Percentiles rank a stretch among this genome's conserved stretches.
phyloP scores from a whole-genome alignment of 768 basidiomycete genomes.

The Pleurotus platypus region DNA sequence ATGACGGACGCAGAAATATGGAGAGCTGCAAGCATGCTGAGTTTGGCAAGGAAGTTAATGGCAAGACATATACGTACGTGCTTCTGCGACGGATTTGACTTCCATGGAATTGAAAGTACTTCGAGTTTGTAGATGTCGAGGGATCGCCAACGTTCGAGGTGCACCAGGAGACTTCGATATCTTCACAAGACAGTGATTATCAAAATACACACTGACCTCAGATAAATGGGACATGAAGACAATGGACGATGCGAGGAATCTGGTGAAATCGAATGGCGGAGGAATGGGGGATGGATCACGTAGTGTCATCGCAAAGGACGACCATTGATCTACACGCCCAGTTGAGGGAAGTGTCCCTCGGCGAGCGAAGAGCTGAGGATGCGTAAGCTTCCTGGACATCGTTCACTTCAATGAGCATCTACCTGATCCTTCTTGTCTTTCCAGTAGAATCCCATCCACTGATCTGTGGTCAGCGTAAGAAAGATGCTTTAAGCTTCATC shows the following conservation, averaged over 20 bases:
- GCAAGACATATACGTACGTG: slow-evolving; percentile 39
- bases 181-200: slow-evolving; percentile 67
- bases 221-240: slow-evolving; percentile 86
- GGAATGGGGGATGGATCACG: slow-evolving; percentile 81
- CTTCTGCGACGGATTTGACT: slow-evolving; percentile 58
- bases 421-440: slow-evolving; percentile 90
- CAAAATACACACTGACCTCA: slow-evolving; percentile 78
- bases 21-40: slow-evolving; percentile 42
- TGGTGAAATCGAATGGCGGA: slow-evolving; percentile 78
- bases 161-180: slow-evolving; percentile 60
- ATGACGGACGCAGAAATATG: slow-evolving; percentile 82
- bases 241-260: slow-evolving; percentile 87
- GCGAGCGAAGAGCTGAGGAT: slow-evolving; percentile 70
- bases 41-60: slow-evolving; percentile 1
- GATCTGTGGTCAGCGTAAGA: slow-evolving; percentile 38
- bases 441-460: slow-evolving; percentile 98
- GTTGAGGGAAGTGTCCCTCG: slow-evolving; percentile 60
- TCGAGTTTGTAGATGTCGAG: slow-evolving; percentile 49
- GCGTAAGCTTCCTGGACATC: slow-evolving; percentile 4
- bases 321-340: slow-evolving; percentile 52
- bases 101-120: slow-evolving; percentile 67
- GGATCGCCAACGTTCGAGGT: slow-evolving; percentile 47
- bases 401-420: slow-evolving; percentile 6
- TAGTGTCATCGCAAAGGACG: slow-evolving; percentile 85
- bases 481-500: slow-evolving; percentile 11